Base-by-base conservation (phyloP, 2,329 filamentous ascomycete genomes). In the Hirsutella rhossiliensis region DNA sequence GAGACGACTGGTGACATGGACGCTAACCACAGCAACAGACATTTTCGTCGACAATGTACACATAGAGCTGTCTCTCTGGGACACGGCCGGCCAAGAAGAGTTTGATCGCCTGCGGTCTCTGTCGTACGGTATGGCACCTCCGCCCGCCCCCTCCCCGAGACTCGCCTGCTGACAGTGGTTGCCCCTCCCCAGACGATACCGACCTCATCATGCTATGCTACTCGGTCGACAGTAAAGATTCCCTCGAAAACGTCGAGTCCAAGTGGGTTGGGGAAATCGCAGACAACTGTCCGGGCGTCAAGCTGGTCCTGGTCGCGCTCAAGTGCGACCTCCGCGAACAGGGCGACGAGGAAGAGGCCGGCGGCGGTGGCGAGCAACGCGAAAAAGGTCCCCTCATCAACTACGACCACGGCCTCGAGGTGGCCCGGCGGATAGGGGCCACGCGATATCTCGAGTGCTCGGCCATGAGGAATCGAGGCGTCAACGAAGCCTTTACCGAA, bases 161-260 rank as follows among this genome's bases (percentile, higher is more conserved):
- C 34, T 19, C 9, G 18, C 13, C 34, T 8, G 34, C n/a, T 17
- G 5, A 11, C 34, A 11, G n/a, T 4, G 15, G n/a, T n/a, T n/a
- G n/a, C n/a, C n/a, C n/a, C n/a, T n/a, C n/a, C 5, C 8, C 47
- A 75, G 72, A 82, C 53, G 92, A 98, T 62, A 98, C 92, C 43
- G 92, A 98, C 60, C 81, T 94, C 38, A 95, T 98, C 57, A 96
- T 98, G 84, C 85, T 98, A 54, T 98, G 92, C 72, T 98, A 97
- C 68, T 92, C 86, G 56, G 86, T 97, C 62, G 92, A 98, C 66
- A 95, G 87, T 62, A 87, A 84, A 54, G 89, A 96, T 64, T 96
- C 89, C 3, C 79, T 98, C 48, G 92, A 98, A 65, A 98, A 98
- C 76, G 88, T 98, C 48, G 88, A 95, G 64, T 90, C 87, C 55